Evolutionary conservation across 129 eudicot species (phyloP).

Genomic region (Sambucus nigra): DNA sequence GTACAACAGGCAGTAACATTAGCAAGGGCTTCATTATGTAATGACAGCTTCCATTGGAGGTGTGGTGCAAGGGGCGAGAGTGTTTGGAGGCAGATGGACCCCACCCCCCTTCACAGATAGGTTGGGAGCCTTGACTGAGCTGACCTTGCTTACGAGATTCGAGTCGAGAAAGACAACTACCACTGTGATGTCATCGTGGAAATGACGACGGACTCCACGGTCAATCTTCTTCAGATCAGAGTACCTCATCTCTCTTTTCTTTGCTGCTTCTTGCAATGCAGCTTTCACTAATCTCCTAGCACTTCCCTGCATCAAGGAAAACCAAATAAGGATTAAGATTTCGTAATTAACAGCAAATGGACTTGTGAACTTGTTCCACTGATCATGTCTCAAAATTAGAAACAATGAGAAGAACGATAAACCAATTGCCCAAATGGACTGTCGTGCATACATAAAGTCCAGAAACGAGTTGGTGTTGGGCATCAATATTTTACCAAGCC

Average conservation of each 20-base stretch:
- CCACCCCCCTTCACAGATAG: conserved; percentile 78
- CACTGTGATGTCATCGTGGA: conserved; percentile 87
- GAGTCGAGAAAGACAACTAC: conserved; percentile 70
- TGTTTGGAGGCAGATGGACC: conserved; percentile 34
- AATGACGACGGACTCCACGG: conserved; percentile 91
- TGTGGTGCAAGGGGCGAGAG: conserved; percentile 49
- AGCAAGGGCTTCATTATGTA: conserved; percentile 20
- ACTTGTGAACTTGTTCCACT: too few relatives aligned
- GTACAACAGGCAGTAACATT: conserved; percentile 25
- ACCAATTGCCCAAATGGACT: too few relatives aligned
- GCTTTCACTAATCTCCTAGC: conserved; percentile 73
- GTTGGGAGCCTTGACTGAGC: conserved; percentile 44
- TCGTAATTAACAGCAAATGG: too few relatives aligned
- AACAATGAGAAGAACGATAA: too few relatives aligned
- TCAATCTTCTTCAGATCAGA: conserved; percentile 82
- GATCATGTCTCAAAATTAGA: too few relatives aligned
- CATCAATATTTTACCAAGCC: too few relatives aligned
- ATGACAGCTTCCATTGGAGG: conserved; percentile 21
- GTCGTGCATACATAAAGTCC: too few relatives aligned
- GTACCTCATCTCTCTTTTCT: conserved; percentile 93
- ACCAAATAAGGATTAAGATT: too few relatives aligned
- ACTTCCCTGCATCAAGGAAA: conserved; percentile 55
- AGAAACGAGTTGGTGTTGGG: too few relatives aligned
- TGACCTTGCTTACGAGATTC: conserved; percentile 59
- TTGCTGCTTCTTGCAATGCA: conserved; percentile 78